phyloP scores from a whole-genome alignment of 768 basidiomycete species.

The Mycena rebaudengoi region DNA sequence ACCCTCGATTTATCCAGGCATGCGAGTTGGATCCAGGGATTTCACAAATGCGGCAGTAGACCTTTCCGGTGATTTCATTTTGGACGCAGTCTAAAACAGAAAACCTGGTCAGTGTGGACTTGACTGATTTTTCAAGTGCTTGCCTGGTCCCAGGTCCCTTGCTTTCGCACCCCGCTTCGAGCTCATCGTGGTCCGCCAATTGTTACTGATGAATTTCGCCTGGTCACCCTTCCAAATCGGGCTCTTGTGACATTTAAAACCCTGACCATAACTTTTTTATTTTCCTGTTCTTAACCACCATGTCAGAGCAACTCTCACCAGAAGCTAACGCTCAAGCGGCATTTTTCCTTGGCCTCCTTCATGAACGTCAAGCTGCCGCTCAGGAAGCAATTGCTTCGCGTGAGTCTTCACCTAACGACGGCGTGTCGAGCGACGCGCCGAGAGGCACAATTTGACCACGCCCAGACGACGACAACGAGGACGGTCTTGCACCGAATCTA shows the following conservation, averaged over 20 bases:
- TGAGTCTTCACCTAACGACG: too few relatives aligned
- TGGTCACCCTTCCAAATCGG: not conserved
- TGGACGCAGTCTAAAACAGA: not conserved
- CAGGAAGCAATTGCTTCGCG: too few relatives aligned
- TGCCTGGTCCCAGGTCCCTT: not conserved
- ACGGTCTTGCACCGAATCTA: not conserved
- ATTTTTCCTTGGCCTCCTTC: not conserved
- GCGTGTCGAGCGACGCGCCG: not conserved
- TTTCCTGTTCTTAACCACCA: not conserved
- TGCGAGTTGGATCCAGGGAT: not conserved
- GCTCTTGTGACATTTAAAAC: conserved; percentile 5
- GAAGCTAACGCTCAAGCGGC: not conserved
- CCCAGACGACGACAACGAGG: not conserved
- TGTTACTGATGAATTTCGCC: not conserved
- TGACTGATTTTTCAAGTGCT: not conserved
- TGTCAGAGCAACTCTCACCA: not conserved
- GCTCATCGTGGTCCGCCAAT: not conserved
- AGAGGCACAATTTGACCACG: not conserved
- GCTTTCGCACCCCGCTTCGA: not conserved
- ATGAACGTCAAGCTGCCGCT: too few relatives aligned
- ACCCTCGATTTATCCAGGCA: not conserved
- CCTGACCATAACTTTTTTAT: too few relatives aligned
- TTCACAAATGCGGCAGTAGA: not conserved
- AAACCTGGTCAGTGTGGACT: not conserved
- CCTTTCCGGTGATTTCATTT: not conserved